Base-by-base conservation (phyloP, 805 yeast species). In the Wickerhamomyces bovis region DNA sequence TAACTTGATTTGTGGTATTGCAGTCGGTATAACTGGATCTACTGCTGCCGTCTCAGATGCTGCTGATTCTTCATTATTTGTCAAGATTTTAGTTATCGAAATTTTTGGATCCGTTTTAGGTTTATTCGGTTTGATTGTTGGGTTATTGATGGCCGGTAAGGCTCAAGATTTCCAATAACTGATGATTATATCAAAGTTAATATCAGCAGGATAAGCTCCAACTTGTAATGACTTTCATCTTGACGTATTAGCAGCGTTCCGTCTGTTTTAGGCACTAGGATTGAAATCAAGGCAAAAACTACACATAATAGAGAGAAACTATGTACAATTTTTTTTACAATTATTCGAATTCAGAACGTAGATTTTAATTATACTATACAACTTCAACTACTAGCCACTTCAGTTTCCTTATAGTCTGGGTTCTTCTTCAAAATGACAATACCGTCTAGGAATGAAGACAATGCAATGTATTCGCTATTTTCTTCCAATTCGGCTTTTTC, bases 31-130 rank as follows among this genome's bases (percentile, higher is more conserved):
- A 51, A 94, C 99, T 15, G 99, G 99, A 42, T 83, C 98, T 22
- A 94, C 97, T n/a, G 99, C 98, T 31, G 99, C 99, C 38, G 80
- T 94, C 51, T 81, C 95, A 39, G 99, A 94, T 69, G 99, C 99
- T 26, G 97, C 99, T 11, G 97, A 94, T 71, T 81, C 97, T 21
- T 78, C 96, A 4, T 73, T 94, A 54, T 94, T 94, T 60, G 99
- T 94, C 53, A 94, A 94, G 71, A 94, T 94, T 50, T 79, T 94
- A 61, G 99, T 94, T 52, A 85, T 94, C 58, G 99, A 94, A 75
- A 94, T 94, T 73, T 94, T 94, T 63, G 99, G 99, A 31, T 85
- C 96, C 20, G 96, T 94, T 33, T 75, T 94, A 64, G 99, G 99
- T 41, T 80, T 94, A 56, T 86, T 94, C 64, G 99, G 98, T 28